Conservation (phyloP, 2,329 filamentous ascomycete genomes). For the Chaetothyriales sp. region DNA sequence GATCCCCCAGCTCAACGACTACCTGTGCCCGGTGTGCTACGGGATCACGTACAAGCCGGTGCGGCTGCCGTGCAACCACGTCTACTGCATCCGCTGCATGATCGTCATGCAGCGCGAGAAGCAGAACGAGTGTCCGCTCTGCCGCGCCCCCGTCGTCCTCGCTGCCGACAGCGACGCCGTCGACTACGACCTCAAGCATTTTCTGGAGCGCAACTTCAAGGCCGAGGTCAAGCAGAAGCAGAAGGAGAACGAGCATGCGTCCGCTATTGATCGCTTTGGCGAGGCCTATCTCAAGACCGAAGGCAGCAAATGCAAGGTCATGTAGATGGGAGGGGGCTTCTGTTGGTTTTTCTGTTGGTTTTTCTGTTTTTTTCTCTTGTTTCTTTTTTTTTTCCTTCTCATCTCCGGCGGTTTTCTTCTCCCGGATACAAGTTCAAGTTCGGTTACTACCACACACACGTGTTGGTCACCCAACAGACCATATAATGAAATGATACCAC, state of each 20-base stretch:
- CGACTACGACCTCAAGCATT: conserved; percentile 52
- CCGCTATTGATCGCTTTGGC: conserved; percentile 58
- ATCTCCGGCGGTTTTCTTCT: too few species aligned
- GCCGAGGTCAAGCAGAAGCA: conserved; percentile 53
- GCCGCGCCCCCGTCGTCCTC: conserved; percentile 56
- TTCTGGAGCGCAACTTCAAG: conserved; percentile 61
- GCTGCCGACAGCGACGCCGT: conserved; percentile 56
- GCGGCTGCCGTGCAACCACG: conserved; percentile 56
- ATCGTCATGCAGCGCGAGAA: conserved; percentile 61
- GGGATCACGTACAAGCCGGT: conserved; percentile 68
- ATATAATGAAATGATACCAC: too few species aligned
- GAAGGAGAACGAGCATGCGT: conserved; percentile 56
- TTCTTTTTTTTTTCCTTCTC: too few species aligned
- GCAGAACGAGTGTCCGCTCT: conserved; percentile 59
- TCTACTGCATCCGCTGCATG: conserved; percentile 73
- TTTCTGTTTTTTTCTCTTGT: neutral
- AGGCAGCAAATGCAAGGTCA: conserved; percentile 21
- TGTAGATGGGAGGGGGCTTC: conserved; percentile 8
- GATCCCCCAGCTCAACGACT: conserved; percentile 72
- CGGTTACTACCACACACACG: too few species aligned
- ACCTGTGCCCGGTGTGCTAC: conserved; percentile 66
- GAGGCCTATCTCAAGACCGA: conserved; percentile 39
- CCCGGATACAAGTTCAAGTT: too few species aligned
- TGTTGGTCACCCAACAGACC: too few species aligned
- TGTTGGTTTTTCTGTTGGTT: neutral